phyloP scores from a whole-genome alignment of 495 filamentous ascomycete species.

The Amphirosellinia nigrospora region DNA sequence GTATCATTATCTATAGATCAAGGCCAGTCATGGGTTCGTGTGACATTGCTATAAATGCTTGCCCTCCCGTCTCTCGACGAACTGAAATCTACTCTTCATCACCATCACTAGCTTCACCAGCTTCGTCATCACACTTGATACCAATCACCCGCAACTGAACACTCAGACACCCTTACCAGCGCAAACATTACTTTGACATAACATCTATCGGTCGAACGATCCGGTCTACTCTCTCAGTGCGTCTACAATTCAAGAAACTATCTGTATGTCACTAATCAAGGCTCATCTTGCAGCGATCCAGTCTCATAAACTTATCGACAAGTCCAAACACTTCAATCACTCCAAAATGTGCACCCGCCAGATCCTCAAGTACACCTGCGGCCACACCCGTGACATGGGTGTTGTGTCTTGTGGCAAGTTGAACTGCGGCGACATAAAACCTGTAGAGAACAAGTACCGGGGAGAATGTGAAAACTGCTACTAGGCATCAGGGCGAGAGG shows the following conservation, averaged over 20 bases:
- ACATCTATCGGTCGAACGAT: background rate
- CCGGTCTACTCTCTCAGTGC: conserved; percentile 3
- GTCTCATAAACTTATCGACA: background rate
- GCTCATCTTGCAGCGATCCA: background rate
- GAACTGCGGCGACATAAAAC: conserved; percentile 11
- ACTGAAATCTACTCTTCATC: conserved; percentile 16
- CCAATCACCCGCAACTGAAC: background rate
- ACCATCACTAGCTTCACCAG: conserved; percentile 8
- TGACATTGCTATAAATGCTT: conserved; percentile 25
- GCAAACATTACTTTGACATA: background rate
- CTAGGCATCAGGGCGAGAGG: background rate
- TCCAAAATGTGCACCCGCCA: conserved; percentile 28
- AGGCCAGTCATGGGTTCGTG: background rate
- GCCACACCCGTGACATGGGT: conserved; percentile 15
- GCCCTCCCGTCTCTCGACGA: conserved; percentile 18
- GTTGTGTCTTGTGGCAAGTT: conserved; percentile 4
- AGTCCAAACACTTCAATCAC: background rate
- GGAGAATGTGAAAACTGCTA: conserved; percentile 17
- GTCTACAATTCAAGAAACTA: background rate
- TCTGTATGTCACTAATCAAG: background rate
- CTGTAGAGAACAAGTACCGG: background rate
- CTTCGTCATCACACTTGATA: conserved; percentile 1
- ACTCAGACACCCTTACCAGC: background rate
- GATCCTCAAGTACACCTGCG: conserved; percentile 22
- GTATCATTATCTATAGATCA: background rate